A percentile compares a stretch with the other conserved stretches of the same genome.
Conservation (phyloP, 2,329 filamentous ascomycete species). For the Epichloe gansuensis region DNA sequence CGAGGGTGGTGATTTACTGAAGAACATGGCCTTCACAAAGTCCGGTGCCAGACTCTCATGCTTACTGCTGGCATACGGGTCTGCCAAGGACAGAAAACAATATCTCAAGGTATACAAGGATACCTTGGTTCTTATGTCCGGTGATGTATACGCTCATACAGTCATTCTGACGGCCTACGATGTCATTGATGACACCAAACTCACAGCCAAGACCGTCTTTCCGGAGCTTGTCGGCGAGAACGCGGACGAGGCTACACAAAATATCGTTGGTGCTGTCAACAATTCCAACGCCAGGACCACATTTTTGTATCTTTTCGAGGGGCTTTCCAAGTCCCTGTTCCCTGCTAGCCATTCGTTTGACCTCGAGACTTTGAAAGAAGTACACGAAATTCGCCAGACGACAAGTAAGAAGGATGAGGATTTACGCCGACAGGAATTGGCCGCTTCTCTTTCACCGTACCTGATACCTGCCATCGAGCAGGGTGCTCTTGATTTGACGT, state of each 20-base stretch:
- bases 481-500: slow-evolving; percentile 53
- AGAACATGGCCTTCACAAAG: slow-evolving; percentile 92
- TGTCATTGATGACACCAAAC: slow-evolving; percentile 85
- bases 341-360: slow-evolving; percentile 50
- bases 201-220: slow-evolving; percentile 75
- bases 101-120: slow-evolving; percentile 85
- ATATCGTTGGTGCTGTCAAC: slow-evolving; percentile 50
- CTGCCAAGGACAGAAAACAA: slow-evolving; percentile 83
- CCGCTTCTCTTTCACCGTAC: slow-evolving; percentile 58
- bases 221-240: slow-evolving; percentile 70
- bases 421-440: slow-evolving; percentile 60
- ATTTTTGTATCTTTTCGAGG: slow-evolving; percentile 71
- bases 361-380: slow-evolving; percentile 58
- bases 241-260: slow-evolving; percentile 46
- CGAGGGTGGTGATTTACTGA: slow-evolving; percentile 76
- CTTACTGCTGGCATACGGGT: slow-evolving; percentile 69
- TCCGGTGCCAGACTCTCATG: slow-evolving; percentile 74
- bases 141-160: slow-evolving; percentile 64
- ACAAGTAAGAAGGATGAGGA: slow-evolving; percentile 91
- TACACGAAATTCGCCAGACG: slow-evolving; percentile 64
- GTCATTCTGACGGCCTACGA: slow-evolving; percentile 80
- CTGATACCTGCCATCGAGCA: slow-evolving; percentile 62
- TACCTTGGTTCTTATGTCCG: slow-evolving; percentile 72
- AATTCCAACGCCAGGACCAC: slow-evolving; percentile 53
- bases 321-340: slow-evolving; percentile 47